Evolutionary conservation across 371 early-diverging fungal species (phyloP).

Genomic region (Mortierella sp.): DNA sequence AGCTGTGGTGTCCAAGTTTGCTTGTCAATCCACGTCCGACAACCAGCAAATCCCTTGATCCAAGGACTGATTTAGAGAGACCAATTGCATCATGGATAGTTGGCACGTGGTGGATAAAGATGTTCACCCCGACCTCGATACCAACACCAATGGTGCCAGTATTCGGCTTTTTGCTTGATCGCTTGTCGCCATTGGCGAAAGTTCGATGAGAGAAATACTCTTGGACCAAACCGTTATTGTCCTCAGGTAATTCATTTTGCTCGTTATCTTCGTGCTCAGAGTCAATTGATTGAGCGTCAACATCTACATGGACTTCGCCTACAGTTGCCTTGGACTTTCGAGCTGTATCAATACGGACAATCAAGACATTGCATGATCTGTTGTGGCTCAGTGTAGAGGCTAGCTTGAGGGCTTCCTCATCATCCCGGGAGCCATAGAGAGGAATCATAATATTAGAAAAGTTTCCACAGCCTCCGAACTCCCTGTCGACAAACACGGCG

Average conservation of each 20-base stretch:
- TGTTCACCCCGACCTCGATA: slow-evolving; percentile 29
- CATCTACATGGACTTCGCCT: slow-evolving; percentile 23
- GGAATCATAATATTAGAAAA: slow-evolving; percentile 45
- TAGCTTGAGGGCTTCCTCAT: slow-evolving; percentile 41
- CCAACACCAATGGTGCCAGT: slow-evolving; percentile 7
- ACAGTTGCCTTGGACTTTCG: slow-evolving; percentile 9
- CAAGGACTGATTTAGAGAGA: slow-evolving; percentile 32
- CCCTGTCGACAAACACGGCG: slow-evolving; percentile 51
- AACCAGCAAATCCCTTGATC: slow-evolving; percentile 39
- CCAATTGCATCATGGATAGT: slow-evolving; percentile 51
- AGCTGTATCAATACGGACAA: slow-evolving; percentile 35
- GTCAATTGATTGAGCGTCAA: slow-evolving; percentile 32
- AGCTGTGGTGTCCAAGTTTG: slow-evolving; percentile 16
- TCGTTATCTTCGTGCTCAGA: slow-evolving; percentile 20
- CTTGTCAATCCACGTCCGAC: slow-evolving; percentile 41
- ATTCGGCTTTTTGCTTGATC: slow-evolving; percentile 20
- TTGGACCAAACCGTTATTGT: slow-evolving; percentile 22
- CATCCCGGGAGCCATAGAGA: slow-evolving; percentile 47
- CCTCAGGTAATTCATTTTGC: slow-evolving; percentile 21
- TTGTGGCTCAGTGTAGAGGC: slow-evolving; percentile 42
- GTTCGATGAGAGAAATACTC: slow-evolving; percentile 42
- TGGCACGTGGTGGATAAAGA: slow-evolving; percentile 33
- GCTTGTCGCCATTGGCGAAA: slow-evolving; percentile 9
- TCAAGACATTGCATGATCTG: slow-evolving; percentile 21
- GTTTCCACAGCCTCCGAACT: slow-evolving; percentile 49